These are phyloP conservation scores for Henckelia pumila DNA, from an alignment of 257 asterid species.

Conservation along the genomic window DNA sequence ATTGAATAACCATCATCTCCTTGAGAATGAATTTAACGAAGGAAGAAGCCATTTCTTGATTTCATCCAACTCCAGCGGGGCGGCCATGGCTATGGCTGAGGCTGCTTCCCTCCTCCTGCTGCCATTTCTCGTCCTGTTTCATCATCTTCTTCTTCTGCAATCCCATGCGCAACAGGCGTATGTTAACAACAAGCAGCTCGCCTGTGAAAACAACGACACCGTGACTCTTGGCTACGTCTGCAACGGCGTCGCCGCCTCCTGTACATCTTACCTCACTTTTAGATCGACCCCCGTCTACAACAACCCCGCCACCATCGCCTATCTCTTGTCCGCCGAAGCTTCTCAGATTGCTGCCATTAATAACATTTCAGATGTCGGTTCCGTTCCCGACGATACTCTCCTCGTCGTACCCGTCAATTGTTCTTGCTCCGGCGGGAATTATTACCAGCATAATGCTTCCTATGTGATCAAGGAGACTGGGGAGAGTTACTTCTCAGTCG, in stretches of 20 bases:
- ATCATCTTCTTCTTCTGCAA: background rate
- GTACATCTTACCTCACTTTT: conserved; percentile 60
- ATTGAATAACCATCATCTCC: too few species aligned
- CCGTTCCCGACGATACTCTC: conserved; percentile 34
- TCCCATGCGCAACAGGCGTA: conserved; percentile 45
- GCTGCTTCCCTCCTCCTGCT: background rate
- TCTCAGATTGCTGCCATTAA: conserved; percentile 43
- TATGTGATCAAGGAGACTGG: conserved; percentile 29
- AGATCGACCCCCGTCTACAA: conserved; percentile 49
- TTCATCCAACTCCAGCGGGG: too few species aligned
- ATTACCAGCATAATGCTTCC: conserved; percentile 55
- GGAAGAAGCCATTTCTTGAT: too few species aligned
- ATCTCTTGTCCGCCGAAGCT: conserved; percentile 44
- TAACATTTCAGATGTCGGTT: conserved; percentile 35
- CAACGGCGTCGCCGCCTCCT: conserved; percentile 40
- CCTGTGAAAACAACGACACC: conserved; percentile 32
- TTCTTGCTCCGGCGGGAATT: conserved; percentile 35
- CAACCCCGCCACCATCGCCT: conserved; percentile 36
- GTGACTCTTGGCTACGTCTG: conserved; percentile 49
- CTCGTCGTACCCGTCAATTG: conserved; percentile 48
- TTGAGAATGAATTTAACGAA: too few species aligned
- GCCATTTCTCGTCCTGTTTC: conserved; percentile 3
- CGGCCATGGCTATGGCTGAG: background rate
- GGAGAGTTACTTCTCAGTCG: conserved; percentile 41
- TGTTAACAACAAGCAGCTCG: conserved; percentile 52